These are phyloP conservation scores for Diatrype stigma DNA, from an alignment of 2,329 filamentous ascomycete species.

Conservation along the genomic window DNA sequence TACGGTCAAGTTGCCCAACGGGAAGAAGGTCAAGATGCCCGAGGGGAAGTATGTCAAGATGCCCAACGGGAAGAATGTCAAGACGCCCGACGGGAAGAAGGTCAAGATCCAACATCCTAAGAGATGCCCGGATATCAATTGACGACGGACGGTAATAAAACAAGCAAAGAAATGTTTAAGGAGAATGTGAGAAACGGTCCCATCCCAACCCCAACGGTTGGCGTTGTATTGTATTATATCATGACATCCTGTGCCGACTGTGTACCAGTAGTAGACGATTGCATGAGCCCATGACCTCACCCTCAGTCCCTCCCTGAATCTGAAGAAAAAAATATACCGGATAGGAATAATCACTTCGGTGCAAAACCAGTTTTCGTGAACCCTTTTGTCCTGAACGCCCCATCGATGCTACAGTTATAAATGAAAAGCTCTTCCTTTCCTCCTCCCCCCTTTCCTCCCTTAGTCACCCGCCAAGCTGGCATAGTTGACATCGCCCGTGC, in stretches of 20 bases:
- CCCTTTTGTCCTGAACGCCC: too few relatives aligned
- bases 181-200: not conserved
- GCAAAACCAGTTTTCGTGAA: too few relatives aligned
- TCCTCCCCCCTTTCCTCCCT: constrained; percentile 19
- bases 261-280: constrained; percentile 14
- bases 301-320: not conserved
- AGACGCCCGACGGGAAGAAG: constrained; percentile 30
- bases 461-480: constrained; percentile 80
- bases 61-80: constrained; percentile 36
- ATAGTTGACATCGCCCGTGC: constrained; percentile 73
- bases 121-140: constrained; percentile 17
- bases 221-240: constrained; percentile 24
- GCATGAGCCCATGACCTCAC: constrained; percentile 11
- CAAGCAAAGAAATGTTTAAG: not conserved
- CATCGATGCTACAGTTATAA: too few relatives aligned
- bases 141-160: not conserved
- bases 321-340: not conserved
- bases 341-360: constrained; percentile 8
- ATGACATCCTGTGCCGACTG: constrained; percentile 19
- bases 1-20: constrained; percentile 65
- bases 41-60: constrained; percentile 30
- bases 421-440: too few relatives aligned
- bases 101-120: constrained; percentile 18
- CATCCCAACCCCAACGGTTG: too few relatives aligned
- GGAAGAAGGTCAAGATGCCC: constrained; percentile 18